Evolutionary conservation across 768 basidiomycete genomes (phyloP), one percentile per base, ranked within the genome.

Genomic region (Boletellus sp.): DNA sequence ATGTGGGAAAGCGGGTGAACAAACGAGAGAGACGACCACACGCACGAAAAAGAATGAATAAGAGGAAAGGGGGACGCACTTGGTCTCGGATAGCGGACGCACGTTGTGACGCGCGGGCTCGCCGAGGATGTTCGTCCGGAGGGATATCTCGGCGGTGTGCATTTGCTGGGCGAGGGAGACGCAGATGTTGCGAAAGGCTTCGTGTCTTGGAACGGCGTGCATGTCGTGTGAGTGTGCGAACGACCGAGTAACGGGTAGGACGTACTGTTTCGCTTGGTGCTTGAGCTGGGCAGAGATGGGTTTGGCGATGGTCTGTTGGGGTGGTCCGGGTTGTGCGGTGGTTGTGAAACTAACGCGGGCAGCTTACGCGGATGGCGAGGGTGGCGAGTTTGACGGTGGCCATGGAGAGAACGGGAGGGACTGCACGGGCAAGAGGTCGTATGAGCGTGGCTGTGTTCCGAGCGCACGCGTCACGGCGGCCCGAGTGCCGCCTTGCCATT

Each of bases 101-200:
- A 91, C 74, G 54, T 82, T 74, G 40, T 80, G 64, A 8, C 65
- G 81, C 7, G 84, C 79, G 23, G 84, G 80, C 61, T 91, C 89
- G 6, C 89, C 87, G 49, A 92, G 78, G 23, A 93, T 77, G 62
- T 81, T 80, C 2, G 85, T 89, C 23, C 90, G 79, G 40, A 92
- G 72, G 56, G 77, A 76, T 8, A 84, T 73, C 65, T 93, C 90
- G 28, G 78, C 73, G 36, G 84, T 81, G 68, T 92, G 85, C 78
- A 90, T 81, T 4, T 70, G 68, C 67, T 93, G 90, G 5, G 88
- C 89, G 52, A 91, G 79, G 48, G 73, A 72, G 23, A 91, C 77
- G 57, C 90, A 92, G 42, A 90, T 55, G 16, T 68, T 66, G 35
- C 87, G 82, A 62, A 92, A 92, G 13, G 74, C 72, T 37, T 84